These are phyloP conservation scores for Xeromyces bisporus DNA, from an alignment of 495 filamentous ascomycete species.

Conservation along the genomic window DNA sequence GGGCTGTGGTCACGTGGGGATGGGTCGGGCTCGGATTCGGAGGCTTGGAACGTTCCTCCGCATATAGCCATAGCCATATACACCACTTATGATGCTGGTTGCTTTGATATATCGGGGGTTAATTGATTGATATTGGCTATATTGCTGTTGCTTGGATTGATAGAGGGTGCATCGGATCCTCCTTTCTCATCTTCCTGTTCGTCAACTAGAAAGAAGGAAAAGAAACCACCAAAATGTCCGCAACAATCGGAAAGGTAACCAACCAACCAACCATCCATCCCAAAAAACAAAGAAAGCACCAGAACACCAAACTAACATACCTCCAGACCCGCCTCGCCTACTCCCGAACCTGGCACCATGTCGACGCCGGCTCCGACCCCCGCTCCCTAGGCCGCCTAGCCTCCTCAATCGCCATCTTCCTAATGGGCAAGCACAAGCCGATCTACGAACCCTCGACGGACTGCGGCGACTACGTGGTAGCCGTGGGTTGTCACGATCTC, in stretches of 20 bases:
- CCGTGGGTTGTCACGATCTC: slow-evolving; percentile 70
- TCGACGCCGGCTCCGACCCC: slow-evolving; percentile 46
- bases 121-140: too few species aligned
- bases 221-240: slow-evolving; percentile 27
- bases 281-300: slow-evolving; percentile 1
- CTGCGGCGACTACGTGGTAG: slow-evolving; percentile 98
- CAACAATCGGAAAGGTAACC: slow-evolving; percentile 30
- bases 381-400: slow-evolving; percentile 68
- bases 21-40: too few species aligned
- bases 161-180: too few species aligned
- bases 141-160: too few species aligned
- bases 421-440: slow-evolving; percentile 99
- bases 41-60: too few species aligned
- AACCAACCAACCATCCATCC: background rate
- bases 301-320: slow-evolving; percentile 9
- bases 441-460: slow-evolving; percentile 93
- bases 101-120: too few species aligned
- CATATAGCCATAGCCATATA: too few species aligned
- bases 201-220: background rate
- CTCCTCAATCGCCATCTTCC: slow-evolving; percentile 69
- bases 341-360: slow-evolving; percentile 81
- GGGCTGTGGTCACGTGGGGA: slow-evolving; percentile 10
- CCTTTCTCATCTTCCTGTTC: too few species aligned
- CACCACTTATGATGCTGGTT: too few species aligned
- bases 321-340: slow-evolving; percentile 86